Base-by-base conservation (phyloP, 2,329 filamentous ascomycete genomes). In the Sporothrix inflata region DNA sequence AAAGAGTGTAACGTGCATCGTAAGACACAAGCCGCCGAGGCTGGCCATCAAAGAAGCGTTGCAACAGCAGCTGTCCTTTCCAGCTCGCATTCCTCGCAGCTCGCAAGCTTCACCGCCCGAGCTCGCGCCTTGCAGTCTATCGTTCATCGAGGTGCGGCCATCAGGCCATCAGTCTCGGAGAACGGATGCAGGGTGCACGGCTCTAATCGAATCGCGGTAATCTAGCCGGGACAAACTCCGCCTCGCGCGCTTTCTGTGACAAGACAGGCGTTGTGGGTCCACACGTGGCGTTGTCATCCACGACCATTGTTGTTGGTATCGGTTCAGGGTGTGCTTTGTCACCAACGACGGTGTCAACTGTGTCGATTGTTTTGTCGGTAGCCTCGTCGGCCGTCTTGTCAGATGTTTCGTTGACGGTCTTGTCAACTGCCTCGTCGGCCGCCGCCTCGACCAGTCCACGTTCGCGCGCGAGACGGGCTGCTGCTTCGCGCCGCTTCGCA, bases 141-240 rank as follows among this genome's bases (percentile, higher is more conserved):
- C n/a, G n/a, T n/a, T n/a, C n/a, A n/a, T n/a, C n/a, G n/a, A n/a
- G n/a, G n/a, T n/a, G n/a, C n/a, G n/a, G n/a, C n/a, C n/a, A n/a
- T n/a, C n/a, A n/a, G n/a, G n/a, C n/a, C n/a, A n/a, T n/a, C n/a
- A n/a, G n/a, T n/a, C n/a, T n/a, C 27, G 53, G 53, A 57, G 53
- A 57, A 57, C 27, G 53, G 16, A 57, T 57, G 14, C 53, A 14
- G 27, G 30, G 3, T 45, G 42, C 42, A 16, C 42, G 16, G n/a
- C 40, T 30, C 40, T 24, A 9, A 40, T 38, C 49, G 80, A 90
- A 88, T 70, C 84, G 83, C 49, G 89, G 89, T 73, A 91, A 78
- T 73, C 88, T 83, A 47, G 89, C 89, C 4, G 88, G 88, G 27
- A 90, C 82, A 75, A 90, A 90, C 1, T 80, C 80, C 24, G 78